Percentiles rank a stretch among this genome's conserved stretches.
Evolutionary conservation across 2,329 filamentous ascomycete genomes (phyloP).

Genomic region (Coniochaeta ligniaria): DNA sequence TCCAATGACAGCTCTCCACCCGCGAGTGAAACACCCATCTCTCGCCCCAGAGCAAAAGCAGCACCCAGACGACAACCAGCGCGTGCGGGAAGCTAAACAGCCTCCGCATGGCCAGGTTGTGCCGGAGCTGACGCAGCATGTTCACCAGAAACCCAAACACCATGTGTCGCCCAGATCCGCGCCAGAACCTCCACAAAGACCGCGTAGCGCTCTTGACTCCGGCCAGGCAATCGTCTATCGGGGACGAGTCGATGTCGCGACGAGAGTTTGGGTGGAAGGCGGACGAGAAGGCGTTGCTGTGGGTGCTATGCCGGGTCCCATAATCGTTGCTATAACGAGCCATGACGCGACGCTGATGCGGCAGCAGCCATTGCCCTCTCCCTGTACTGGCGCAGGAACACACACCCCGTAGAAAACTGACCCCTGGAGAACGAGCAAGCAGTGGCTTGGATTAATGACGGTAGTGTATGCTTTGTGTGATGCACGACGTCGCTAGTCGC

Average conservation of each 20-base stretch:
- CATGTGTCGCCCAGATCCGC: constrained; percentile 30
- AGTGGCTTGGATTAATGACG: background rate
- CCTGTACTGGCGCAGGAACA: background rate
- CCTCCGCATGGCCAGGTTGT: constrained; percentile 43
- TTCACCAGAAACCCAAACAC: constrained; percentile 22
- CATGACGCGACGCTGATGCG: constrained; percentile 17
- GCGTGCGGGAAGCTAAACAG: constrained; percentile 58
- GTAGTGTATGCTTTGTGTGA: background rate
- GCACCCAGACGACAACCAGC: constrained; percentile 66
- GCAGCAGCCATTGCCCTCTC: background rate
- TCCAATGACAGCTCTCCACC: constrained; percentile 71
- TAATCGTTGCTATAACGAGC: constrained; percentile 27
- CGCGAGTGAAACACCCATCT: constrained; percentile 65
- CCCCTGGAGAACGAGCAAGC: background rate
- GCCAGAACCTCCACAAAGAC: constrained; percentile 31
- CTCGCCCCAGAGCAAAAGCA: constrained; percentile 80
- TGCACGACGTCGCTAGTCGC: background rate
- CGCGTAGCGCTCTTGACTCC: constrained; percentile 18
- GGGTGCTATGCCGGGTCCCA: background rate
- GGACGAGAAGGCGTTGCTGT: constrained; percentile 11
- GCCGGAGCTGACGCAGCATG: constrained; percentile 24
- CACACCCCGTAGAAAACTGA: background rate
- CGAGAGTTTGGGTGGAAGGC: constrained; percentile 12
- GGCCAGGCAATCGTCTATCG: constrained; percentile 28
- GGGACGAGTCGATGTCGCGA: constrained; percentile 22